Percentiles rank a stretch among this genome's conserved stretches.
Evolutionary conservation across 2,329 filamentous ascomycete genomes (phyloP).

Genomic region (Blumeria graminis): DNA sequence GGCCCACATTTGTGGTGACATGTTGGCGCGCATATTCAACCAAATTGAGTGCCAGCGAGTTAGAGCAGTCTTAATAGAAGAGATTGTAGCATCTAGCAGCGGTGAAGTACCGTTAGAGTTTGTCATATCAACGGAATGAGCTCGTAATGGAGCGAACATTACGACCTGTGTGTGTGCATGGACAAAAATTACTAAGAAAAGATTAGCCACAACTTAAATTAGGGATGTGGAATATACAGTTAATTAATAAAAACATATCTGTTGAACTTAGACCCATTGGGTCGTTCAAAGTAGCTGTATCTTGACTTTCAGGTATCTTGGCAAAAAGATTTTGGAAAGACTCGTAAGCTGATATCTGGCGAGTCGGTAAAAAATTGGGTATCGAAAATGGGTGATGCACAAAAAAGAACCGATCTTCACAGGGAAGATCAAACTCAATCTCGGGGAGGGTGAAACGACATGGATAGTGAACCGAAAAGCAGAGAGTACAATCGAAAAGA

Average conservation of each 20-base stretch:
- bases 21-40: slow-evolving; percentile 5
- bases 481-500: slow-evolving; percentile 20
- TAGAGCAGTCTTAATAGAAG: slow-evolving; percentile 6
- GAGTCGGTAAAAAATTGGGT: slow-evolving; percentile 17
- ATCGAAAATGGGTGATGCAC: slow-evolving; percentile 20
- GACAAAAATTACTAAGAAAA: slow-evolving; percentile 7
- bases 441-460: slow-evolving; percentile 18
- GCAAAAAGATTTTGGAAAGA: slow-evolving; percentile 19
- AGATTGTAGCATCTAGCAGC: slow-evolving; percentile 4
- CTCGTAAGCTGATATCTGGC: slow-evolving; percentile 16
- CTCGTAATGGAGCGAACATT: slow-evolving; percentile 4
- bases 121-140: slow-evolving; percentile 1
- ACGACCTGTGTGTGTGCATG: slow-evolving; percentile 8
- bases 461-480: slow-evolving; percentile 21
- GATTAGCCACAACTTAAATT: too few species aligned
- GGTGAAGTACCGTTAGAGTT: neutral
- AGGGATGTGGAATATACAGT: slow-evolving; percentile 5
- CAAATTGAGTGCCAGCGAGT: slow-evolving; percentile 9
- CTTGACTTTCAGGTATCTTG: slow-evolving; percentile 1
- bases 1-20: slow-evolving; percentile 5
- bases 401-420: slow-evolving; percentile 18
- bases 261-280: slow-evolving; percentile 6
- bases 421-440: slow-evolving; percentile 21
- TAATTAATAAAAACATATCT: slow-evolving; percentile 11
- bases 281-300: slow-evolving; percentile 4